A percentile compares a stretch with the other conserved stretches of the same genome.
Evolutionary conservation across 768 basidiomycete genomes (phyloP).

Genomic region (Kwoniella sp.): DNA sequence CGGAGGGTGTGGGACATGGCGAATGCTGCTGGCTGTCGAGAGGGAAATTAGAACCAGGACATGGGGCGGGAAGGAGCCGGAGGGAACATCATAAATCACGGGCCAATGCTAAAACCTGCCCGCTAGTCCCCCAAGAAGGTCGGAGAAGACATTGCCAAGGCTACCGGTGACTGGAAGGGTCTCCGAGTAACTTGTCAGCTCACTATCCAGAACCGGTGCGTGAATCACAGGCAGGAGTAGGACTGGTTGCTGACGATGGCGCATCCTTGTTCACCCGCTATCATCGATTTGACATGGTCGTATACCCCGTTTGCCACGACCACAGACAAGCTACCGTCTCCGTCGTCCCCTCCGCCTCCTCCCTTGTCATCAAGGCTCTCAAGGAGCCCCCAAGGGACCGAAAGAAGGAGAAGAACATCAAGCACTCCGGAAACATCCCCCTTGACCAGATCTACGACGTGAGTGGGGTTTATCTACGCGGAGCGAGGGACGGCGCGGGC

Average conservation of each 20-base stretch:
- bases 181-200: constrained; percentile 98
- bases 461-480: too few relatives aligned
- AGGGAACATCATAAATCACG: background rate
- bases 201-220: constrained; percentile 87
- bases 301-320: background rate
- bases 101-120: background rate
- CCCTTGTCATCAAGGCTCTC: constrained; percentile 94
- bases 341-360: constrained; percentile 94
- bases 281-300: background rate
- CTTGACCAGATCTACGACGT: constrained; percentile 83
- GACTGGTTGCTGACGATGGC: background rate
- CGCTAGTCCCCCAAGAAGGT: constrained; percentile 97
- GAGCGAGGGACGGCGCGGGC: too few relatives aligned
- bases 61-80: background rate
- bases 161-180: constrained; percentile 97
- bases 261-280: background rate
- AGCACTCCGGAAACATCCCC: constrained; percentile 89
- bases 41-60: background rate
- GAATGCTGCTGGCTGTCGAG: background rate
- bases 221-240: too few relatives aligned
- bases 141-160: constrained; percentile 99
- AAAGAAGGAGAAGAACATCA: constrained; percentile 99
- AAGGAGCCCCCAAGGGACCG: constrained; percentile 99
- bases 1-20: background rate
- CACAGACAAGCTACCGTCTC: constrained; percentile 84